Conservation (phyloP, 2,329 filamentous ascomycete species). For the Emericellopsis cladophorae region DNA sequence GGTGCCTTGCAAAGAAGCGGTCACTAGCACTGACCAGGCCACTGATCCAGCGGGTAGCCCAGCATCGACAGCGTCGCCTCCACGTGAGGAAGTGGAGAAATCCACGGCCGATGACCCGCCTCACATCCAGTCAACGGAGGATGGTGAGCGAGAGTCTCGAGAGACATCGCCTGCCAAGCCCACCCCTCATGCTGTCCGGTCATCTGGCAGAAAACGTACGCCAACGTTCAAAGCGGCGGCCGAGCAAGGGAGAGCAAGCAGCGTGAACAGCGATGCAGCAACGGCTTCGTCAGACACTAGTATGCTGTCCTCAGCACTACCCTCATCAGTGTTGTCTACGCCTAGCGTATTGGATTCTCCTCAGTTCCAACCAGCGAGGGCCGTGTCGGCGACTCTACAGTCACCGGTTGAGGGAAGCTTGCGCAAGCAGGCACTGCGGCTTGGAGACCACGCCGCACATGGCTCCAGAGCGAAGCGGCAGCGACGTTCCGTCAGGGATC, state of each 20-base stretch:
- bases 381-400: background rate
- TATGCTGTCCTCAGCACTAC: background rate
- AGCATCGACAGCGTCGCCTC: background rate
- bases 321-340: background rate
- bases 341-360: background rate
- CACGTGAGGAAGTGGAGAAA: background rate
- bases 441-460: too few relatives aligned
- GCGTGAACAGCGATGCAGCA: background rate
- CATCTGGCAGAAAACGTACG: background rate
- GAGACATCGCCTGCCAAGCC: too few relatives aligned
- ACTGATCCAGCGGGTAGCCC: background rate
- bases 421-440: background rate
- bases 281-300: background rate
- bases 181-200: too few relatives aligned
- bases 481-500: background rate
- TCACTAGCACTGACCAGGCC: background rate
- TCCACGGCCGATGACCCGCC: background rate
- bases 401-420: background rate
- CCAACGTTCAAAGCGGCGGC: background rate
- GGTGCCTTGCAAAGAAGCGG: background rate
- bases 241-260: background rate
- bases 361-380: background rate
- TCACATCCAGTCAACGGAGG: background rate
- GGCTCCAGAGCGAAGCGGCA: background rate
- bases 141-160: too few relatives aligned